These are phyloP conservation scores for Rhodotorula sp. DNA, from an alignment of 1,284 basidiomycete genomes.

Conservation along the genomic window DNA sequence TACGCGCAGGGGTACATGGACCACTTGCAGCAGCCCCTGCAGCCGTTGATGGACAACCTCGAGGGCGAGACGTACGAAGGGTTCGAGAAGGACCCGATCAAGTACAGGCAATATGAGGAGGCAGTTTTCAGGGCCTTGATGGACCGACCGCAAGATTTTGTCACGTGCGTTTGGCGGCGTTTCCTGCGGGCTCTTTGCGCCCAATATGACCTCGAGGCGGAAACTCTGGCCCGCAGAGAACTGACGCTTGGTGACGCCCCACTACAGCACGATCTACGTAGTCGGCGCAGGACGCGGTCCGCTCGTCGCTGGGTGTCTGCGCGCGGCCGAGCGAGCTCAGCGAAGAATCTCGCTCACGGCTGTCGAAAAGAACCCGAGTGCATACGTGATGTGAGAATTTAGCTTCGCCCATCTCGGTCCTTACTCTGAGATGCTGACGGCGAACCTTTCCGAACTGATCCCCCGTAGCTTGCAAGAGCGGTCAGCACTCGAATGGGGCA, in stretches of 20 bases:
- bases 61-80: conserved; percentile 94
- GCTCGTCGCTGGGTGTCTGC: conserved; percentile 79
- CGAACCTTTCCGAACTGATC: background rate
- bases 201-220: too few species aligned
- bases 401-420: too few species aligned
- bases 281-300: conserved; percentile 95
- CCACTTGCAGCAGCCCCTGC: conserved; percentile 86
- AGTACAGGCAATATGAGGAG: conserved; percentile 94
- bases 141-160: conserved; percentile 62
- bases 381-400: conserved; percentile 90
- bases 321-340: conserved; percentile 69
- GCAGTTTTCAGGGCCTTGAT: conserved; percentile 77
- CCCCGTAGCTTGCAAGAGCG: conserved; percentile 70
- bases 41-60: conserved; percentile 96
- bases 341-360: conserved; percentile 68
- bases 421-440: conserved; percentile 9
- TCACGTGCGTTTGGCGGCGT: conserved; percentile 55
- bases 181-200: too few species aligned
- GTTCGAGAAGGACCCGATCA: conserved; percentile 96
- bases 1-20: conserved; percentile 93
- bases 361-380: conserved; percentile 94
- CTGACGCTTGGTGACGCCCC: background rate
- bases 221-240: too few species aligned
- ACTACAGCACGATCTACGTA: conserved; percentile 71
- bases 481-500: conserved; percentile 76